Conservation (phyloP, 2,329 filamentous ascomycete species). For the Cephalotrichum gorgonifer region DNA sequence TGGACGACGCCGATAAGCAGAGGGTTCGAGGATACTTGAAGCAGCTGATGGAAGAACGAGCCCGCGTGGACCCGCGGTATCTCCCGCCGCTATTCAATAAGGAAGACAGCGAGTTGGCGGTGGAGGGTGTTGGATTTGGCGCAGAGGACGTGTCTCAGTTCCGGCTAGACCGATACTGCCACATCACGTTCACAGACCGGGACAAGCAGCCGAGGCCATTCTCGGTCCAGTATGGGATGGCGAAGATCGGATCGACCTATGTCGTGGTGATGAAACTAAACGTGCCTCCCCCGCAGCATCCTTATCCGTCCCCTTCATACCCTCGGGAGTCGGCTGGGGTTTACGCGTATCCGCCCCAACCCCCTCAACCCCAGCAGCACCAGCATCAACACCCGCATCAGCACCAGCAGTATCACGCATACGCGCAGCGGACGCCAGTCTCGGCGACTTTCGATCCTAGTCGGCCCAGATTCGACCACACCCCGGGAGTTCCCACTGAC, state of each 20-base stretch:
- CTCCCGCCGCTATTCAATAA: constrained; percentile 52
- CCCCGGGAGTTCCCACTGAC: constrained; percentile 6
- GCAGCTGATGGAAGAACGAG: constrained; percentile 46
- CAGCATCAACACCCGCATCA: constrained; percentile 16
- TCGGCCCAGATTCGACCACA: constrained; percentile 28
- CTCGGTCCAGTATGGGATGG: constrained; percentile 43
- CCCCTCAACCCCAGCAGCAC: constrained; percentile 15
- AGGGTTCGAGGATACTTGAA: constrained; percentile 39
- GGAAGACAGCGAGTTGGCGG: constrained; percentile 41
- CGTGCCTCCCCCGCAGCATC: constrained; percentile 26
- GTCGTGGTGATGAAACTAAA: constrained; percentile 45
- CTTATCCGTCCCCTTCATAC: constrained; percentile 34
- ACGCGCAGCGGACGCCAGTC: constrained; percentile 32
- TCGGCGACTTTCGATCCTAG: constrained; percentile 36
- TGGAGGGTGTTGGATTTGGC: constrained; percentile 43
- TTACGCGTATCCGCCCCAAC: constrained; percentile 28
- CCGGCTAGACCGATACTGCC: constrained; percentile 41
- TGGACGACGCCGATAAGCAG: constrained; percentile 39
- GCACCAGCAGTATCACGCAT: constrained; percentile 17
- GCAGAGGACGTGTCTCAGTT: constrained; percentile 42
- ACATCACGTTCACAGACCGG: constrained; percentile 39
- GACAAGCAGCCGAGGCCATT: constrained; percentile 42
- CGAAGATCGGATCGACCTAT: constrained; percentile 51
- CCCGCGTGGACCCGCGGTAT: constrained; percentile 49
- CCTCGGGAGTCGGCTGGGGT: constrained; percentile 24